phyloP scores from a whole-genome alignment of 306 rosid genomes.

The Datisca glomerata region DNA sequence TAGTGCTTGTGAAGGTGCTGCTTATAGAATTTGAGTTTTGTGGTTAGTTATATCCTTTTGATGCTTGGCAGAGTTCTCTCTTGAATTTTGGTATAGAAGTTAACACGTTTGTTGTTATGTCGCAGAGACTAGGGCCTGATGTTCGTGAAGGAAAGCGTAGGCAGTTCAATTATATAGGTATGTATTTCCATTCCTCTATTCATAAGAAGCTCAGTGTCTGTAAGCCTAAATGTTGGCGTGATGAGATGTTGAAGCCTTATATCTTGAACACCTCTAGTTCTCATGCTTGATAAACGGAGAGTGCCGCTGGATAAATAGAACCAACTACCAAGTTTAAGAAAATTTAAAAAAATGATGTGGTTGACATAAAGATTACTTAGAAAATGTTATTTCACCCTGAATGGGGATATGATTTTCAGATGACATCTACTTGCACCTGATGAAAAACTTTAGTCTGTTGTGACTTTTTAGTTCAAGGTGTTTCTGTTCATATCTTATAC shows the following conservation, averaged over 20 bases:
- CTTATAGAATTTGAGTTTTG: constrained; percentile 5
- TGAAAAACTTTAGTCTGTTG: not conserved
- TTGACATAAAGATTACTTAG: too few relatives aligned
- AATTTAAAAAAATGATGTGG: too few relatives aligned
- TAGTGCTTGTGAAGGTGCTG: constrained; percentile 61
- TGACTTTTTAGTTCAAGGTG: not conserved
- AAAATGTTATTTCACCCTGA: too few relatives aligned
- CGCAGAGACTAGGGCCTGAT: constrained; percentile 66
- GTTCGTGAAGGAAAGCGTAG: constrained; percentile 92
- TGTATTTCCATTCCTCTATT: not conserved
- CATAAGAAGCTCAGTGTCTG: not conserved
- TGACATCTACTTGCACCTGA: too few relatives aligned
- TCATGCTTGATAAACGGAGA: too few relatives aligned
- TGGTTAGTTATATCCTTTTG: constrained; percentile 19
- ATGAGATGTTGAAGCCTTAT: too few relatives aligned
- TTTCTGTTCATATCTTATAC: not conserved
- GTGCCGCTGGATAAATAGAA: too few relatives aligned
- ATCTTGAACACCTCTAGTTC: too few relatives aligned
- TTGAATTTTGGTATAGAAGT: constrained; percentile 25
- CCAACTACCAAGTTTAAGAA: too few relatives aligned
- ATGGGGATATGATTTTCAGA: too few relatives aligned
- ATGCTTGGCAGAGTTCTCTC: not conserved
- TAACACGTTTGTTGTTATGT: constrained; percentile 49
- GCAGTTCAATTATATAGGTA: constrained; percentile 91
- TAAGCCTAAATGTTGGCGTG: too few relatives aligned